phyloP scores from a whole-genome alignment of 2,329 filamentous ascomycete genomes.

The Xylogone sp. region DNA sequence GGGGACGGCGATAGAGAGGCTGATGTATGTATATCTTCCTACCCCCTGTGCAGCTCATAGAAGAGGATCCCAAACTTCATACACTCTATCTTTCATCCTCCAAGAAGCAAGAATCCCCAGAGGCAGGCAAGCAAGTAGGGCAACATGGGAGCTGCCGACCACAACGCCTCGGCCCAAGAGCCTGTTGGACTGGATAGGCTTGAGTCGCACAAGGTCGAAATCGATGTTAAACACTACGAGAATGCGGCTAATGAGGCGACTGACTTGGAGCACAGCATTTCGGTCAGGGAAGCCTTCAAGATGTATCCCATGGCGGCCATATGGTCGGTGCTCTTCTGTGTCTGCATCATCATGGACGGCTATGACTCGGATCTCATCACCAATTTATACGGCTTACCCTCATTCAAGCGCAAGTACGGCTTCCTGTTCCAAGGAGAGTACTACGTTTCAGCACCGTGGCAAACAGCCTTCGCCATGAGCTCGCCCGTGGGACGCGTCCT shows the following conservation, averaged over 20 bases:
- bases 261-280: slow-evolving; percentile 7
- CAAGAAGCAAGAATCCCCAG: neutral
- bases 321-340: slow-evolving; percentile 57
- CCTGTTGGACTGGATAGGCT: neutral
- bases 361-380: slow-evolving; percentile 42
- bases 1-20: too few species aligned
- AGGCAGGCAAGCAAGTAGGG: too few species aligned
- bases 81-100: neutral
- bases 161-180: neutral
- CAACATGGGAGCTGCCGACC: neutral
- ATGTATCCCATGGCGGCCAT: slow-evolving; percentile 8
- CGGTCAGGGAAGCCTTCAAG: slow-evolving; percentile 3
- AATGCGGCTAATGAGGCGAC: neutral
- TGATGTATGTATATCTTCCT: neutral
- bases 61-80: neutral
- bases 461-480: slow-evolving; percentile 17
- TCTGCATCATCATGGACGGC: slow-evolving; percentile 55
- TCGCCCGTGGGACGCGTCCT: slow-evolving; percentile 30
- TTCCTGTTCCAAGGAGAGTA: slow-evolving; percentile 13
- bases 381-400: slow-evolving; percentile 34
- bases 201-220: neutral
- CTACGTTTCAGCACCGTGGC: slow-evolving; percentile 19
- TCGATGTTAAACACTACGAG: neutral
- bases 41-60: neutral
- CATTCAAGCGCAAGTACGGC: slow-evolving; percentile 38